Evolutionary conservation across 495 filamentous ascomycete species (phyloP).

Genomic region (Xylaria intraflava): DNA sequence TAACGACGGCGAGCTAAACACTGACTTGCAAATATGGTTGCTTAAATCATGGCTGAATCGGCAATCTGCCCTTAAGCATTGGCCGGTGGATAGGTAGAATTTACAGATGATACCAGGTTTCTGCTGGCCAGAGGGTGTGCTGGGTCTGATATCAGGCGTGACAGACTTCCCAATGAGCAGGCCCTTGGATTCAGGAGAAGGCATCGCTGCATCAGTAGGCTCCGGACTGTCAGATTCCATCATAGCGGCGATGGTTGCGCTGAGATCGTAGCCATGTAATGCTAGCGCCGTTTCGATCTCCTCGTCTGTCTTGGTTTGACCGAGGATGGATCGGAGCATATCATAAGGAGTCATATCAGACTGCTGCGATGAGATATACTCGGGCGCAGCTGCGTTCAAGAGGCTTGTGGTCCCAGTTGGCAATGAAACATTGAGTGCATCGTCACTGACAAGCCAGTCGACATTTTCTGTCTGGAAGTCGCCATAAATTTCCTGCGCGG

Average conservation of each 20-base stretch:
- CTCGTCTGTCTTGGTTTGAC: constrained; percentile 81
- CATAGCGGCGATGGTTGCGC: constrained; percentile 77
- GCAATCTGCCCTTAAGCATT: constrained; percentile 91
- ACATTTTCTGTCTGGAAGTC: constrained; percentile 90
- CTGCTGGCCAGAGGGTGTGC: constrained; percentile 63
- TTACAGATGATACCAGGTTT: constrained; percentile 87
- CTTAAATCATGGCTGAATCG: constrained; percentile 95
- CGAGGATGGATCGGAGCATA: constrained; percentile 91
- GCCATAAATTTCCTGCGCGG: constrained; percentile 77
- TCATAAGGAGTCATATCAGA: constrained; percentile 96
- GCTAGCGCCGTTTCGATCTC: constrained; percentile 89
- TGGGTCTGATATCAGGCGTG: constrained; percentile 60
- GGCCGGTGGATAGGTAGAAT: constrained; percentile 87
- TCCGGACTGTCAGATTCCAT: constrained; percentile 52
- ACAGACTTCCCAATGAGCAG: constrained; percentile 90
- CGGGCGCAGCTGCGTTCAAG: constrained; percentile 67
- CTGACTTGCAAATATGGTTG: constrained; percentile 96
- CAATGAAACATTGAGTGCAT: constrained; percentile 72
- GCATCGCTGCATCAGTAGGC: constrained; percentile 35
- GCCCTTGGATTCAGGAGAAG: constrained; percentile 45
- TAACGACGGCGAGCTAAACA: constrained; percentile 18
- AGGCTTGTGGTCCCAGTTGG: constrained; percentile 57
- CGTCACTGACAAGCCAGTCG: constrained; percentile 93
- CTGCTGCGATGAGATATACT: constrained; percentile 70
- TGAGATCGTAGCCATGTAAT: constrained; percentile 85